Evolutionary conservation across 2,329 filamentous ascomycete genomes (phyloP), one percentile per base, ranked within the genome.

Genomic region (Curvularia eragrostidis): DNA sequence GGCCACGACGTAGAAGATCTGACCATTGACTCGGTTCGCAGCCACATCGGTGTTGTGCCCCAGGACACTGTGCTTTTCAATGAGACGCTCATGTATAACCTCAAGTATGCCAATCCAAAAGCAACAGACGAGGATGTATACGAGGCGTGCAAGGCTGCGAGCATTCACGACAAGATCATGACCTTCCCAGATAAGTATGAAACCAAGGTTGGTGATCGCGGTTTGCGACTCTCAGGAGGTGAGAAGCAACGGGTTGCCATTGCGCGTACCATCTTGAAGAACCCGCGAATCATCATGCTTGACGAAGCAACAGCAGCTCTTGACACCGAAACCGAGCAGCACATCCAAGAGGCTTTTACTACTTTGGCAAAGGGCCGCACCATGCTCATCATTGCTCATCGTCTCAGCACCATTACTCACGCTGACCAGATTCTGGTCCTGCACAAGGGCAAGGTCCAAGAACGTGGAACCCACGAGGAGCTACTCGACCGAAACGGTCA

Each of bases 61-160:
- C 95, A 99, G 76, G 95, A 99, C 70, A 97, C 94, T 4, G 91
- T 96, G 5, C 82, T 97, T 43, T 97, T 97, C 84, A 97, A 97
- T 75, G 93, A 97, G 75, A 90, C 90, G 1, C 81, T 97, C 62
- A 95, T 97, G 91, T 97, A 96, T 80, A 97, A 97, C 73, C 82
- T 97, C 60, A 90, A 88, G 74, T 97, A 97, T 73, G 93, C 93
- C 58, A 94, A 94, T 63, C 91, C 91, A 42, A 77, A 84, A 26
- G 92, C 90, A 10, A 90, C 90, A 0, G 89, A 96, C 58, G 90
- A 94, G 65, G 88, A 97, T 26, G 88, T 97, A 1, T 90, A 87
- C 69, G 87, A 86, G 43, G 93, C 93, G 12, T 97, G 93, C 75
- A 85, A 86, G 61, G 92, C 92, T 23, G 93, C 93, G 18, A 94